Evolutionary conservation across 768 basidiomycete species (phyloP), one percentile per base, ranked within the genome.

Genomic region (Podaxis sp.): DNA sequence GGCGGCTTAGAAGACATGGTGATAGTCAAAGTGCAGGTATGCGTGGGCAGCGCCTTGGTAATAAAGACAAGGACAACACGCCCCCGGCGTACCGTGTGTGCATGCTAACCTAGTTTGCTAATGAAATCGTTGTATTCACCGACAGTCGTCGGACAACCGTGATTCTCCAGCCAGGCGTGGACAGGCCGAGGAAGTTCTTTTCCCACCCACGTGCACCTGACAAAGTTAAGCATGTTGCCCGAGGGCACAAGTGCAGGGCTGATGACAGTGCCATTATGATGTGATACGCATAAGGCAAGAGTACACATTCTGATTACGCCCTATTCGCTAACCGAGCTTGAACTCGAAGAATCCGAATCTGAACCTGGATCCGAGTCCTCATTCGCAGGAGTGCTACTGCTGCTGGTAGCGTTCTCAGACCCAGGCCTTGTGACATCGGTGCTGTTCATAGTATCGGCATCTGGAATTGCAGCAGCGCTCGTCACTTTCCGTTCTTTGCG

Each of bases 401-500:
- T 68, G 48, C 63, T 62, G 24, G 67, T 57, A 37, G 56, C 65
- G 36, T 64, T 65, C 12, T 66, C 66, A 15, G 63, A 59, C 12
- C 37, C 61, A 22, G 57, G 58, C 28, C 58, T 37, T 36, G 38
- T 57, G 26, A n/a, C 38, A 58, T 50, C 59, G 46, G 61, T 22
- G n/a, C 61, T 51, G 33, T 65, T 51, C 66, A 64, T 52, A 58
- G 64, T 67, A 41, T 78, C 77, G 36, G 71, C 71, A 15, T 87
- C 84, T 7, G 75, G 73, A 55, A 87, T 76, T 36, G 74, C 77
- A 48, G 77, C 80, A 0, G 85, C 81, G 62, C 85, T 86, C 13
- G 75, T 80, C 4, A 86, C 78, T 65, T 84, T 85, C 8, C 85
- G 77, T 64, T 80, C 79, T 65, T 78, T 79, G 51, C 75, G 68